Base-by-base conservation (phyloP, 768 basidiomycete species). In the Rhizopogon sp. region DNA sequence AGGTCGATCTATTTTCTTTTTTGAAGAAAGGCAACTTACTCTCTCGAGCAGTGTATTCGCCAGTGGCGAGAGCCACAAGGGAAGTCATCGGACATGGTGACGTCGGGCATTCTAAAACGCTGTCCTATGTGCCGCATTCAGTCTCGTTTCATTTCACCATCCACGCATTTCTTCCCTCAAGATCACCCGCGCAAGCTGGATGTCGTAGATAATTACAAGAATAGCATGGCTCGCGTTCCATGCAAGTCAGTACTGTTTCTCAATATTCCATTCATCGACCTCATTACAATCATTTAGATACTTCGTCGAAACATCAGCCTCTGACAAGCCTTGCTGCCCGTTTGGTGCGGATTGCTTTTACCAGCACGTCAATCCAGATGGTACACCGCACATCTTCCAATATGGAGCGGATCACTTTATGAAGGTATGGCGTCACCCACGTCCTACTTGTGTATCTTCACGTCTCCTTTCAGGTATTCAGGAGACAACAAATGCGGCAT, bases 311-410 rank as follows among this genome's bases (percentile, higher is more conserved):
- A 83, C 87, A 3, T 72, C 72, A 39, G 65, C 67, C 7, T 67
- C 69, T 43, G 62, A 62, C 14, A 74, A 72, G 45, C 83, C 84
- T 0, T 78, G 79, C 52, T 93, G 90, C 68, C 90, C 88, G 0
- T 93, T 88, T 60, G 90, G 90, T 42, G 74, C 75, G 46, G 90
- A 92, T 56, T 93, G 90, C 65, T 90, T 93, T 66, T 93, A 90
- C 64, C 78, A 82, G 60, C 90, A 93, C 63, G 60, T 72, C 47
- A 84, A 85, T 25, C 69, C 72, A 0, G 89, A 91, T 59, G 90
- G 89, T 10, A 80, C 86, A 8, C 74, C 74, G 0, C 74, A 81
- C 58, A 60, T 79, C 2, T 87, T 87, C 61, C 60, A 65, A 39
- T 69, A 80, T 41, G 88, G 87, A 6, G 77, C 76, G 20, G 78